Evolutionary conservation across 352 stramenopile species (phyloP).

Genomic region (Phytophthora uliginosa): DNA sequence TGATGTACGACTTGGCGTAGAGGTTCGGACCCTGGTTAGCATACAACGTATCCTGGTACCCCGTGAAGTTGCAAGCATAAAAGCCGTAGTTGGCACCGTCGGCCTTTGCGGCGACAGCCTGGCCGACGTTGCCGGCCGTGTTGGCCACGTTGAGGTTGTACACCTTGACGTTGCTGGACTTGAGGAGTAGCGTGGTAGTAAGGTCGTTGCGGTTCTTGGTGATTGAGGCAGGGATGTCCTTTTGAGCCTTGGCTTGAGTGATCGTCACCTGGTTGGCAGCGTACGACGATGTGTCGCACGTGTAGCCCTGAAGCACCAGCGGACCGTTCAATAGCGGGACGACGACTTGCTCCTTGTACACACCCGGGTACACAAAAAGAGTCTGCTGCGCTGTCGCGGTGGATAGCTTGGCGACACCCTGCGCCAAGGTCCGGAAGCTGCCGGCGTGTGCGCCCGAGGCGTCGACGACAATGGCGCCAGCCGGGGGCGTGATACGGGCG

Average conservation of each 20-base stretch:
- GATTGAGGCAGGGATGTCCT: neutral
- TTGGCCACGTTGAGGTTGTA: slow-evolving; percentile 4
- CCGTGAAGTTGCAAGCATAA: neutral
- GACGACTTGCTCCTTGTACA: neutral
- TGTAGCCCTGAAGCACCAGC: slow-evolving; percentile 1
- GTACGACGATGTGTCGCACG: neutral
- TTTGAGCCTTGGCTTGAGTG: neutral
- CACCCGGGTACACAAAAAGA: neutral
- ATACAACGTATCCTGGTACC: neutral
- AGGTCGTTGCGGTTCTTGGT: neutral
- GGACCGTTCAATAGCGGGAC: neutral
- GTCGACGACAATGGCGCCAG: neutral
- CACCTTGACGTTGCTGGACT: neutral
- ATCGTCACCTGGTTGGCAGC: slow-evolving; percentile 3
- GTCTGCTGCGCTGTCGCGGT: neutral
- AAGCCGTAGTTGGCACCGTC: neutral
- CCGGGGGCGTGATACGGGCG: neutral
- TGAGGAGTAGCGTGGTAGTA: neutral
- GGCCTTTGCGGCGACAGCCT: neutral
- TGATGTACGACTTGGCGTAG: neutral
- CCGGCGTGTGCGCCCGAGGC: neutral
- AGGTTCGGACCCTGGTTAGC: neutral
- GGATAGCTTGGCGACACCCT: neutral
- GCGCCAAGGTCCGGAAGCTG: neutral
- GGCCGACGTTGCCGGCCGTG: neutral